phyloP scores from a whole-genome alignment of 1,284 basidiomycete genomes.

The Trichosporon coremiiforme region DNA sequence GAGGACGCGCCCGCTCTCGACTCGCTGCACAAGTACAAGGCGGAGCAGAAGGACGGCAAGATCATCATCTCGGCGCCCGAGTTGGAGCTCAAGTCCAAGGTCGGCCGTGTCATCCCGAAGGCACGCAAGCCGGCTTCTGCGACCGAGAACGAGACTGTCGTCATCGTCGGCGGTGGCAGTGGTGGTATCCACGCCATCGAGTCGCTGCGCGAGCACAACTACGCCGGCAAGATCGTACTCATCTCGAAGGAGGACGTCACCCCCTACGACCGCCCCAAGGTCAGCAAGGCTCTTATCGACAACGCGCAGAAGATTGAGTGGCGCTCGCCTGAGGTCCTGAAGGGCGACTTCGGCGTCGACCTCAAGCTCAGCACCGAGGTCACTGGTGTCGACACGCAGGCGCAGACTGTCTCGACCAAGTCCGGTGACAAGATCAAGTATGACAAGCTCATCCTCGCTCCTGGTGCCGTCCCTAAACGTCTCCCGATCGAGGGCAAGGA shows the following conservation, averaged over 20 bases:
- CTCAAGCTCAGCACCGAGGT: constrained; percentile 67
- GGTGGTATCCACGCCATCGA: constrained; percentile 79
- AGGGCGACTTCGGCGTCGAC: constrained; percentile 76
- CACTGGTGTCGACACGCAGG: constrained; percentile 66
- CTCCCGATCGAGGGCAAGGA: constrained; percentile 77
- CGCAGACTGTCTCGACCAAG: constrained; percentile 66
- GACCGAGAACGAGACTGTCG: constrained; percentile 62
- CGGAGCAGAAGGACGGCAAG: constrained; percentile 65
- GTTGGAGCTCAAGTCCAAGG: constrained; percentile 70
- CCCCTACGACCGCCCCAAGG: constrained; percentile 83
- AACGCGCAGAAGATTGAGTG: constrained; percentile 76
- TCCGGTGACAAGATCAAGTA: constrained; percentile 66
- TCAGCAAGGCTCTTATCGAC: constrained; percentile 82
- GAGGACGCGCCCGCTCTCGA: constrained; percentile 89
- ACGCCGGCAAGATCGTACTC: constrained; percentile 73
- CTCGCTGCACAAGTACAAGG: constrained; percentile 79
- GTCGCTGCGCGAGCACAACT: constrained; percentile 81
- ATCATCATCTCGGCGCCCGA: constrained; percentile 77
- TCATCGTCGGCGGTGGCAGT: constrained; percentile 80
- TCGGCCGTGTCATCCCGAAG: constrained; percentile 60
- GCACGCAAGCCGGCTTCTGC: constrained; percentile 52
- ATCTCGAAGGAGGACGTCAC: constrained; percentile 76
- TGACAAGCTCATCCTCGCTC: constrained; percentile 71
- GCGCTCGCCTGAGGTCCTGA: constrained; percentile 71
- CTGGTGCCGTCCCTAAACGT: constrained; percentile 65